Evolutionary conservation across 257 asterid species (phyloP), one percentile per base, ranked within the genome.

Genomic region (Penstemon newberryi): DNA sequence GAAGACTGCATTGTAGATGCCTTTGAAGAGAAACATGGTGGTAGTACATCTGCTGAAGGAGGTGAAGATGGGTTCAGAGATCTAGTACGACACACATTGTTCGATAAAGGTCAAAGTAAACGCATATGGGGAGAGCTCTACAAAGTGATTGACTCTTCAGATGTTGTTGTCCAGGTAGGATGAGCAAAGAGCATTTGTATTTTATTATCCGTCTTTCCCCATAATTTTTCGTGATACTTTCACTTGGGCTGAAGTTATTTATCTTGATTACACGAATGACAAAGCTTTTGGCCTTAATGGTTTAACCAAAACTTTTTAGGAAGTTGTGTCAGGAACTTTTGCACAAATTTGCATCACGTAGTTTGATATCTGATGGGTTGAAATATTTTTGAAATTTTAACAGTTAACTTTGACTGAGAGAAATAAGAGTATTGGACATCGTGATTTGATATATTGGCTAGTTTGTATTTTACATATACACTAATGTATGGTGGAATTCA

Each of bases 81-180:
- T 80, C 92, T 84, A 56, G 97, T 88, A 12, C 81, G 99, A 53
- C 96, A 94, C 77, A 90, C 80, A 2, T 85, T 94, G 92, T 94
- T 94, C 77, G 99, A 91, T 53, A 94, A 94, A 73, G 97, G 99
- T 67, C 97, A 94, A 79, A 94, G 99, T 82, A 94, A 94, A 75
- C 96, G 97, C 75, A 89, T 94, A 72, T 94, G 99, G 99, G 96
- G 99, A 70, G 99, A 94, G 78, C 96, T 94, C 46, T 94, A 91
- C 81, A 93, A 90, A 85, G 99, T 93, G 56, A 82, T 93, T n/a
- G 99, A 93, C 77, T 93, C 99, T 60, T 93, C 99, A 6, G 97
- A 94, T 81, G 95, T 91, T 69, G 92, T 94, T 72, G 82, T 94
- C 56, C 97, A 94, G 97, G 99, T 94, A 51, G 60, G 47, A 67